Conservation (phyloP, 495 filamentous ascomycete species). For the Bacidia rubella region DNA sequence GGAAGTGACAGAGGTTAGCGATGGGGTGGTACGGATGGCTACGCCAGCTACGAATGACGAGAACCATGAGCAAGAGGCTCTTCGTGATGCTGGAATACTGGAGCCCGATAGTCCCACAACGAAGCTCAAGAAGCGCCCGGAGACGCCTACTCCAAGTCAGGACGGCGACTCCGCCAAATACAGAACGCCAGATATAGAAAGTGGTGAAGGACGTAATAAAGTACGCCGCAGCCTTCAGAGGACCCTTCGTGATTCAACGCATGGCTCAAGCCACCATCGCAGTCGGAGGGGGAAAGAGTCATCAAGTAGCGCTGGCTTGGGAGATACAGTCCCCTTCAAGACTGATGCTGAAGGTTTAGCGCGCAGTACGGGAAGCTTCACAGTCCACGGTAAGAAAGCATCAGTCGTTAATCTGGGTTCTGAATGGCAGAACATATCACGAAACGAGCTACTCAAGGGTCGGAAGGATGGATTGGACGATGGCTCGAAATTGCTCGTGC, state of each 20-base stretch:
- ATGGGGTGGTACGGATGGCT: conserved; percentile 22
- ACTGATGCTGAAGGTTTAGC: conserved; percentile 48
- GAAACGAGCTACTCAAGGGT: conserved; percentile 57
- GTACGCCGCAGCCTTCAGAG: conserved; percentile 84
- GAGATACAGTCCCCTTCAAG: conserved; percentile 43
- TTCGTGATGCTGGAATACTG: conserved; percentile 34
- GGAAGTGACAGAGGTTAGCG: conserved; percentile 2
- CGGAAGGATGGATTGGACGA: conserved; percentile 39
- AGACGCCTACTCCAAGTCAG: conserved; percentile 26
- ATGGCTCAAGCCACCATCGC: conserved; percentile 48
- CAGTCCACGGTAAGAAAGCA: conserved; percentile 94
- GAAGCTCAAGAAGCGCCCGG: conserved; percentile 23
- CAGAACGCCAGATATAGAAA: conserved; percentile 25
- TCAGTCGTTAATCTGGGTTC: conserved; percentile 88
- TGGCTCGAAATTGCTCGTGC: conserved; percentile 31
- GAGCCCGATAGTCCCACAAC: conserved; percentile 29
- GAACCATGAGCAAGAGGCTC: conserved; percentile 35
- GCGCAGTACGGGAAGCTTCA: conserved; percentile 75
- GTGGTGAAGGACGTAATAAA: conserved; percentile 39
- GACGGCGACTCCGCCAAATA: conserved; percentile 24
- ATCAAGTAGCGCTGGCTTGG: conserved; percentile 40
- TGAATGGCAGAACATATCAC: conserved; percentile 71
- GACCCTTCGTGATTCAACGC: conserved; percentile 66
- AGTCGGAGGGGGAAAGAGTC: conserved; percentile 69
- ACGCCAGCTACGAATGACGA: conserved; percentile 28